Conservation (phyloP, 2,329 filamentous ascomycete genomes). For the Sarocladium brachiariae region DNA sequence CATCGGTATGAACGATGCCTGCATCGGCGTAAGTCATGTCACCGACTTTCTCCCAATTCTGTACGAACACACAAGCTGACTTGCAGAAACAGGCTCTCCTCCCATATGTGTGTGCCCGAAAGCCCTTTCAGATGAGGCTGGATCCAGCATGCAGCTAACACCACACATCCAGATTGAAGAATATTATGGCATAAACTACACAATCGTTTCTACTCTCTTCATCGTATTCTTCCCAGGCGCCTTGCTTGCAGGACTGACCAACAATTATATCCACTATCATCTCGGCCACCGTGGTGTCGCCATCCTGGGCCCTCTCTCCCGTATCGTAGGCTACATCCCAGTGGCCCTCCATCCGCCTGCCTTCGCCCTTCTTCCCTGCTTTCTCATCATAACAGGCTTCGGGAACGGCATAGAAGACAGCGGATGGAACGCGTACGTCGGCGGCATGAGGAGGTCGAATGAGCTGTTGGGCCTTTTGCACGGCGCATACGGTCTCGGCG, state of each 20-base stretch:
- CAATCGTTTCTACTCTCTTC: conserved; percentile 59
- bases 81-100: conserved; percentile 38
- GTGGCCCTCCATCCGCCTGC: conserved; percentile 53
- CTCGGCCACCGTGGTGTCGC: conserved; percentile 68
- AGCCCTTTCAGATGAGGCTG: too few relatives aligned
- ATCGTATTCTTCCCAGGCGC: conserved; percentile 62
- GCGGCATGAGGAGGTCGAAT: conserved; percentile 63
- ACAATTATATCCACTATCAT: conserved; percentile 56
- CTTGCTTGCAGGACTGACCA: conserved; percentile 53
- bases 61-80: conserved; percentile 1
- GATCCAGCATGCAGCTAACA: conserved; percentile 21
- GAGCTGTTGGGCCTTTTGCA: conserved; percentile 69
- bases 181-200: conserved; percentile 56
- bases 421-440: conserved; percentile 55
- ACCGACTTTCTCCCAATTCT: not conserved
- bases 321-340: conserved; percentile 58
- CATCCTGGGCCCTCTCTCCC: conserved; percentile 54
- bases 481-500: conserved; percentile 65
- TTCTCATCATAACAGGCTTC: conserved; percentile 44
- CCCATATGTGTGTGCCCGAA: too few relatives aligned
- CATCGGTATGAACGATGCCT: conserved; percentile 64
- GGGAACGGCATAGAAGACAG: conserved; percentile 63
- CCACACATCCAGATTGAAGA: conserved; percentile 40
- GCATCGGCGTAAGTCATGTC: conserved; percentile 51
- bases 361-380: conserved; percentile 32